Conservation (phyloP, 371 early-diverging fungal species). For the Capillidium heterosporum region DNA sequence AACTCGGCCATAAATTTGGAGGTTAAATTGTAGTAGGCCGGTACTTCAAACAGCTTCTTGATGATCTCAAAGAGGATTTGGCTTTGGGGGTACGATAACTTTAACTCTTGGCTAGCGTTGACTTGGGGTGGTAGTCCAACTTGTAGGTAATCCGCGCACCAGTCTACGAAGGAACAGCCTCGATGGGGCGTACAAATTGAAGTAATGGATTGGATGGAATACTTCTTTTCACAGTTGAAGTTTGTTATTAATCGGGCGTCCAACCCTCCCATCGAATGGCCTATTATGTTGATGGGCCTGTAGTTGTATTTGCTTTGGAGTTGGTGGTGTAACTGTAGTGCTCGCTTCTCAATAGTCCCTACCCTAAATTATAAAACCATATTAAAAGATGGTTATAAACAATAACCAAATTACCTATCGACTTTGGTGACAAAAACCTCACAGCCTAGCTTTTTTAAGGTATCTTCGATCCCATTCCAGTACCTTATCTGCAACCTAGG, state of each 20-base stretch:
- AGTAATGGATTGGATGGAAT: slow-evolving; percentile 50
- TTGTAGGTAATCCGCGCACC: slow-evolving; percentile 60
- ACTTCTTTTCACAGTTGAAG: slow-evolving; percentile 27
- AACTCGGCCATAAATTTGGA: slow-evolving; percentile 61
- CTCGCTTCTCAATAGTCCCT: slow-evolving; percentile 48
- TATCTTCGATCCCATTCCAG: slow-evolving; percentile 73
- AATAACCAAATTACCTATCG: slow-evolving; percentile 12
- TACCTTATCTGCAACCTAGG: slow-evolving; percentile 73
- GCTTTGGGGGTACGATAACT: background rate
- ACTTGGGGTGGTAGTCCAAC: slow-evolving; percentile 9
- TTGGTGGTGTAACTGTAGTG: slow-evolving; percentile 39
- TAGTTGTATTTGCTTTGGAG: background rate
- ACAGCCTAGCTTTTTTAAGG: slow-evolving; percentile 59
- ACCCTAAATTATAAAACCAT: background rate
- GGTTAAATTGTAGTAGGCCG: slow-evolving; percentile 77
- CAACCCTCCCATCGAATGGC: slow-evolving; percentile 54
- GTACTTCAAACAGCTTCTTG: slow-evolving; percentile 37
- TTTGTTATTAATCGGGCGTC: slow-evolving; percentile 71
- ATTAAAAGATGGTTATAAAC: too few species aligned
- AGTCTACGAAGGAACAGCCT: slow-evolving; percentile 80
- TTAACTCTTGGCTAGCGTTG: background rate
- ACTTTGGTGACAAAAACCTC: slow-evolving; percentile 69
- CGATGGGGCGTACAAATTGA: slow-evolving; percentile 86
- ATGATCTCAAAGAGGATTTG: slow-evolving; percentile 4
- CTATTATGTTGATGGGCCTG: slow-evolving; percentile 12